Percentiles rank a stretch among this genome's conserved stretches.
These are phyloP conservation scores for Candida pseudoglaebosa DNA, from an alignment of 805 yeast genomes.

Conservation along the genomic window DNA sequence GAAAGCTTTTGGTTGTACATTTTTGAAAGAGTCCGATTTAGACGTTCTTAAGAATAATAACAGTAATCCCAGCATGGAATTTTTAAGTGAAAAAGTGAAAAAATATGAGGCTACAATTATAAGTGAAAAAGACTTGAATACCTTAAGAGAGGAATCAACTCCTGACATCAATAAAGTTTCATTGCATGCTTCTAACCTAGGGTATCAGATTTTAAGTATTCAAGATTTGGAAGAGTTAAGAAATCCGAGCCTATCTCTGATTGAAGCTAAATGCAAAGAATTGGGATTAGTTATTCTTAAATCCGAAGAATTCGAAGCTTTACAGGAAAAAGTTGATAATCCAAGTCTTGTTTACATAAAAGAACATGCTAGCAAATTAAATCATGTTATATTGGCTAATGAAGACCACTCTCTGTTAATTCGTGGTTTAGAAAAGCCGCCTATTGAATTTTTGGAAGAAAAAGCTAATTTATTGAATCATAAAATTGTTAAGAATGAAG, in stretches of 20 bases:
- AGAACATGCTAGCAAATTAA: slow-evolving; percentile 7
- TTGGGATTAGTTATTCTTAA: slow-evolving; percentile 33
- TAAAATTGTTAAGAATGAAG: slow-evolving; percentile 7
- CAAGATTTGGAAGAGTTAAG: slow-evolving; percentile 10
- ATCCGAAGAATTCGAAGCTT: neutral
- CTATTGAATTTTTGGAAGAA: slow-evolving; percentile 8
- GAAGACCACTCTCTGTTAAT: slow-evolving; percentile 16
- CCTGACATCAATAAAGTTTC: neutral
- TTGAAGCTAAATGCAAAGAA: neutral
- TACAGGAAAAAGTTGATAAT: slow-evolving; percentile 5
- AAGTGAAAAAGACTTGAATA: slow-evolving; percentile 11
- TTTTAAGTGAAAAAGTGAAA: slow-evolving; percentile 17
- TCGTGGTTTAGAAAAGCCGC: slow-evolving; percentile 8
- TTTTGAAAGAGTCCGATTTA: slow-evolving; percentile 4
- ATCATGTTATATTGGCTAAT: neutral
- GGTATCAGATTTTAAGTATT: neutral
- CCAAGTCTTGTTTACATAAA: slow-evolving; percentile 15
- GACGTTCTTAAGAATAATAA: slow-evolving; percentile 3
- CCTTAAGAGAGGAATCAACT: slow-evolving; percentile 6
- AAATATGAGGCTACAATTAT: slow-evolving; percentile 12
- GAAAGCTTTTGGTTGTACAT: slow-evolving; percentile 7
- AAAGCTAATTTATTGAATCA: slow-evolving; percentile 12
- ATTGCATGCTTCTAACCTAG: neutral
- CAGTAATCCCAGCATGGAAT: slow-evolving; percentile 27
- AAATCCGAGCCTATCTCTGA: slow-evolving; percentile 17